Base-by-base conservation (phyloP, 352 stramenopile genomes). In the Pythium rishiriense region DNA sequence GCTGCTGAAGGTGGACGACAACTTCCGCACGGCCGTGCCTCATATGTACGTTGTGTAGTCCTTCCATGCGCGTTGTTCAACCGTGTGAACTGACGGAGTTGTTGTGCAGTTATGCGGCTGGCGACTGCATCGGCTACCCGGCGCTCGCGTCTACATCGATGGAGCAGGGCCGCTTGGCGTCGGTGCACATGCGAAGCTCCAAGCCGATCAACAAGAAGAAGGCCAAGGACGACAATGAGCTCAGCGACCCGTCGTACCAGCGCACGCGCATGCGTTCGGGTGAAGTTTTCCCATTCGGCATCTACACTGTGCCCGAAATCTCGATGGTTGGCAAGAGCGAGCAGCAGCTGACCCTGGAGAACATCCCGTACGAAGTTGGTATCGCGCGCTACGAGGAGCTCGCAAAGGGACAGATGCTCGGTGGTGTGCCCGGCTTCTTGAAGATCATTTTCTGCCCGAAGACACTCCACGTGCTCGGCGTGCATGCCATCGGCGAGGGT, bases 251-350 rank as follows among this genome's bases (percentile, higher is more conserved):
- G 26, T 69, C 84, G 46, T 83, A 82, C 53, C 72, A 88, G 60
- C 85, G 83, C 39, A 93, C 82, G 37, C 83, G 85, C 24, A 93
- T 94, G 83, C 85, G 85, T 22, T 94, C 85, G 10, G 85, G 85
- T n/a, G 83, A 91, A n/a, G 73, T 92, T 3, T 92, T 90, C 70
- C 87, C 87, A 8, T 96, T 93, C 56, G 87, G 87, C 8, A 96
- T 96, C 63, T 96, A 96, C 74, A 96, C 87, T 21, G 76, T 96
- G 22, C 87, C 87, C 8, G 87, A 94, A 66, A 96, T 96, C 68
- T 93, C 83, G 37, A 96, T 96, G 87, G 83, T 96, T 31, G 87
- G 87, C 59, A 92, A 96, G 79, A 94, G 88, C 55, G 87, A 96
- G 68, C 83, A 96, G 69, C 87, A 96, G 68, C 51, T 96, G 25